These are phyloP conservation scores for Sarocladium strictum DNA, from an alignment of 2,329 filamentous ascomycete genomes.

Conservation along the genomic window DNA sequence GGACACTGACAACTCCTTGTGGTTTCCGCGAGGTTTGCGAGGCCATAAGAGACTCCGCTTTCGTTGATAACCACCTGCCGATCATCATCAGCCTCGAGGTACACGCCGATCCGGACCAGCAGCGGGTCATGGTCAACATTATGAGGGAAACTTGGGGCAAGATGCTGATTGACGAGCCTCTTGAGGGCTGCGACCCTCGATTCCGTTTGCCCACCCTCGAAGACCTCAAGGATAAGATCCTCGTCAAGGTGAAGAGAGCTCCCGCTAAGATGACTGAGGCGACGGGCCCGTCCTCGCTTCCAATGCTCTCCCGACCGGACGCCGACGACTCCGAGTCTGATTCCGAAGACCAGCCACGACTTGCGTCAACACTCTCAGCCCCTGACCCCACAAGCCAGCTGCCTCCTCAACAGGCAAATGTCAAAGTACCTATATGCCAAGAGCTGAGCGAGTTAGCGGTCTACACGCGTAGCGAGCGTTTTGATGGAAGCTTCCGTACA, in stretches of 20 bases:
- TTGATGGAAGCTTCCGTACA: constrained; percentile 60
- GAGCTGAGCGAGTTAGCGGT: constrained; percentile 69
- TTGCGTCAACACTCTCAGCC: constrained; percentile 9
- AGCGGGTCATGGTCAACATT: constrained; percentile 87
- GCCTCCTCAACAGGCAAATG: constrained; percentile 16
- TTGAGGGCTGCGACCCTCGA: constrained; percentile 43
- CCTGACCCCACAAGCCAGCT: neutral
- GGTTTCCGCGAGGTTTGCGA: constrained; percentile 82
- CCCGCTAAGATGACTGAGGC: constrained; percentile 25
- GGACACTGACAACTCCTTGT: constrained; percentile 80
- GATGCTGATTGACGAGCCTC: constrained; percentile 58
- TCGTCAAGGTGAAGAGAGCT: constrained; percentile 71
- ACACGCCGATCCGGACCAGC: constrained; percentile 75
- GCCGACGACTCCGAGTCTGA: constrained; percentile 38
- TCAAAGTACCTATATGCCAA: constrained; percentile 60
- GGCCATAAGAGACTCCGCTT: constrained; percentile 73
- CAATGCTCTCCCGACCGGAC: constrained; percentile 17
- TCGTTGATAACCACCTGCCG: constrained; percentile 68
- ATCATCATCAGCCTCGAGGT: constrained; percentile 92
- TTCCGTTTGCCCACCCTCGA: constrained; percentile 62
- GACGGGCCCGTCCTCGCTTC: constrained; percentile 20
- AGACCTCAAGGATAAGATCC: constrained; percentile 71
- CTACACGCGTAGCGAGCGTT: constrained; percentile 83
- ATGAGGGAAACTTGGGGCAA: constrained; percentile 85
- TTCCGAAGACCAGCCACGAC: constrained; percentile 28